Percentiles rank a stretch among this genome's conserved stretches.
Evolutionary conservation across 805 yeast species (phyloP).

Genomic region (Danielozyma ontarioensis): DNA sequence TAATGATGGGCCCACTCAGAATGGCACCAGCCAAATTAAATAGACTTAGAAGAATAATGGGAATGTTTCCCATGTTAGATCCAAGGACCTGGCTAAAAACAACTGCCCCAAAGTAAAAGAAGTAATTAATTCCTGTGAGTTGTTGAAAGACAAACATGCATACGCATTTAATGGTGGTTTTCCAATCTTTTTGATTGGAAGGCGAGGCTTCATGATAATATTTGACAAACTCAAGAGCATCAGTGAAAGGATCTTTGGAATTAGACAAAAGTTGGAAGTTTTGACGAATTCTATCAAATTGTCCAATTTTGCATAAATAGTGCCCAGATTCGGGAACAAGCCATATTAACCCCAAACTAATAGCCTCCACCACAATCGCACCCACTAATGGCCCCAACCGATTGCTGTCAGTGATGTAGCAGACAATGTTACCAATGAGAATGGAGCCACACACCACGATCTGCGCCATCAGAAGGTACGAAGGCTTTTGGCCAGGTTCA

Average conservation of each 20-base stretch:
- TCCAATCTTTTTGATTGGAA: background rate
- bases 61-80: background rate
- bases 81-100: constrained; percentile 11
- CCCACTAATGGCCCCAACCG: background rate
- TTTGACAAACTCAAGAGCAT: background rate
- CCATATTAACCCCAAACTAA: background rate
- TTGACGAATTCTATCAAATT: too few species aligned
- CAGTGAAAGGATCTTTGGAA: background rate
- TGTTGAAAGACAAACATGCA: constrained; percentile 27
- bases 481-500: too few species aligned
- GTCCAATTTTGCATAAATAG: too few species aligned
- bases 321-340: too few species aligned
- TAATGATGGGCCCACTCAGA: constrained; percentile 12
- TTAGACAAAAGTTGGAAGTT: too few species aligned
- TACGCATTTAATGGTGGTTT: too few species aligned
- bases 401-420: background rate
- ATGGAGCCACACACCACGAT: background rate
- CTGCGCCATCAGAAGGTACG: background rate
- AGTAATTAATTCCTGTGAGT: constrained; percentile 28
- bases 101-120: constrained; percentile 24
- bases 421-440: background rate
- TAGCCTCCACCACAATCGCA: background rate
- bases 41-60: constrained; percentile 10
- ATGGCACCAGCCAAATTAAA: constrained; percentile 17
- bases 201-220: too few species aligned